These are phyloP conservation scores for Paspalum vaginatum DNA, from an alignment of 176 grass and related monocot genomes.

Conservation along the genomic window DNA sequence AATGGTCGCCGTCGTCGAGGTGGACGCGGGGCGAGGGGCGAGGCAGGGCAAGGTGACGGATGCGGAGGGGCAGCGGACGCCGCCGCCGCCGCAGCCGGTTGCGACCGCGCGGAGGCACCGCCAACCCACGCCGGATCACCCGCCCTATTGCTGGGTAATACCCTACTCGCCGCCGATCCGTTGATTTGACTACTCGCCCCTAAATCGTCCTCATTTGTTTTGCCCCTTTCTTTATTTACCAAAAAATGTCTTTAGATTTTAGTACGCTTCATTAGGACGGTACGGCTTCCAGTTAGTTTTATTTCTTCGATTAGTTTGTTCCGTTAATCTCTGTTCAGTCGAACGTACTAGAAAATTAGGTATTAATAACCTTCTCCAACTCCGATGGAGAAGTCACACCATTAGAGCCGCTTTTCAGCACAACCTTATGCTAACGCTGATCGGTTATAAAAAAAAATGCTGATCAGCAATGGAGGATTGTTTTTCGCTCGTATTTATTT, in stretches of 20 bases:
- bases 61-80: background rate
- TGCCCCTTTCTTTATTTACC: background rate
- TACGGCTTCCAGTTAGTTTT: background rate
- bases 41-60: background rate
- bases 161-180: background rate
- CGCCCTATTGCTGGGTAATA: conserved; percentile 57
- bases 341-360: background rate
- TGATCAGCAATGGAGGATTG: background rate
- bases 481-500: too few species aligned
- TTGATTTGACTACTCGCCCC: background rate
- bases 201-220: background rate
- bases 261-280: background rate
- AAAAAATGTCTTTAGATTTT: background rate
- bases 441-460: background rate
- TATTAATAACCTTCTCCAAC: background rate
- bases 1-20: conserved; percentile 8
- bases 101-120: background rate
- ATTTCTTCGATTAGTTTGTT: background rate
- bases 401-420: background rate
- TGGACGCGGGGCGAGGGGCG: background rate
- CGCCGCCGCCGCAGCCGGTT: background rate
- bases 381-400: background rate
- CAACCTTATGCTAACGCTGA: background rate
- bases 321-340: background rate
- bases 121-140: conserved; percentile 49